These are phyloP conservation scores for Exutisphaerella laricina DNA, from an alignment of 2,329 filamentous ascomycete species.

Conservation along the genomic window DNA sequence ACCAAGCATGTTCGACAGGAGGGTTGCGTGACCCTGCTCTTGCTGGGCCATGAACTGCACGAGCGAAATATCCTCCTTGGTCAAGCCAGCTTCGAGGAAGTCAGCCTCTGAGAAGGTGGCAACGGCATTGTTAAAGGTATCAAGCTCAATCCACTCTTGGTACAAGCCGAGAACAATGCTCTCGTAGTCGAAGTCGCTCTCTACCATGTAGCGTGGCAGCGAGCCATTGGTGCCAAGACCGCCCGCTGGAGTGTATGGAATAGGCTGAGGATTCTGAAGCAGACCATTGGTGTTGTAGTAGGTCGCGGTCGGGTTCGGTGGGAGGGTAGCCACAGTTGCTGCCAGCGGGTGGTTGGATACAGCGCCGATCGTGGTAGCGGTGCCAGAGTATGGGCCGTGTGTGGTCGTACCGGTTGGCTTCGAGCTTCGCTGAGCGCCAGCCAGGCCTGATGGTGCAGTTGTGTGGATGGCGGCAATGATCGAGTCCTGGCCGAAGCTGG, in stretches of 20 bases:
- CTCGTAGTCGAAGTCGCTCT: slow-evolving; percentile 79
- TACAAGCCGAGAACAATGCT: slow-evolving; percentile 70
- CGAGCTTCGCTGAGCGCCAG: slow-evolving; percentile 43
- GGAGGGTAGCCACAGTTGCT: slow-evolving; percentile 52
- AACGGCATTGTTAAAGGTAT: slow-evolving; percentile 73
- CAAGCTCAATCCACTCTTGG: slow-evolving; percentile 79
- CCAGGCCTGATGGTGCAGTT: slow-evolving; percentile 31
- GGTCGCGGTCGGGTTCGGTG: slow-evolving; percentile 57
- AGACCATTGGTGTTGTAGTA: slow-evolving; percentile 67
- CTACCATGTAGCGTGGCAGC: slow-evolving; percentile 66
- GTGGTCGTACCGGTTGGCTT: slow-evolving; percentile 55
- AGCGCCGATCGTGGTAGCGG: slow-evolving; percentile 65
- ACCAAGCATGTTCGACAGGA: slow-evolving; percentile 73
- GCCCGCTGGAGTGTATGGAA: slow-evolving; percentile 64
- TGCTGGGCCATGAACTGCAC: slow-evolving; percentile 74
- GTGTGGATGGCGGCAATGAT: slow-evolving; percentile 37
- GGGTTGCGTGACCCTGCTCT: slow-evolving; percentile 70
- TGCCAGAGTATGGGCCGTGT: slow-evolving; percentile 64
- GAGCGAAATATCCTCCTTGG: slow-evolving; percentile 61
- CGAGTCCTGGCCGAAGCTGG: slow-evolving; percentile 42
- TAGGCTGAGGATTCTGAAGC: slow-evolving; percentile 62
- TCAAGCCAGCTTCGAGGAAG: slow-evolving; percentile 63
- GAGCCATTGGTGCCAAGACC: slow-evolving; percentile 74
- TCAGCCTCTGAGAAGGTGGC: slow-evolving; percentile 63
- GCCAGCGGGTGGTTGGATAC: slow-evolving; percentile 54